Conservation (phyloP, 225 moss, liverwort and hornwort genomes). For the Ulota crispa region DNA sequence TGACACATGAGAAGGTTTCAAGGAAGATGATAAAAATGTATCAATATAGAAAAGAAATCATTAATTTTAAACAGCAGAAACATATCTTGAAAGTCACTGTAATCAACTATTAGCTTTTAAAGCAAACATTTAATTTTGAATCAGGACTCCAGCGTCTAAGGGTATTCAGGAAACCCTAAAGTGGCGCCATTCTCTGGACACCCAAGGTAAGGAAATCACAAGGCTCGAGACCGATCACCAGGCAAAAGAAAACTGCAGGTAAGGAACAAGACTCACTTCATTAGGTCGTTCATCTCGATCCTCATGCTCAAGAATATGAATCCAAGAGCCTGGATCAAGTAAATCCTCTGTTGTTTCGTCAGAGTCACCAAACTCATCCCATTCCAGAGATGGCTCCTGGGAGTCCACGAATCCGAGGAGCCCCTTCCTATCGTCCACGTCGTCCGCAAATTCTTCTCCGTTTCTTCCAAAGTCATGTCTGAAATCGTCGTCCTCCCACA, state of each 20-base stretch:
- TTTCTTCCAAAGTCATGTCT: conserved; percentile 32
- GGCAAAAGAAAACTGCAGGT: background rate
- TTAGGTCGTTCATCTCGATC: conserved; percentile 39
- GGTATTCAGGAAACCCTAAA: too few species aligned
- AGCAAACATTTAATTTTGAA: background rate
- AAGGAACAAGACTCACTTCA: conserved; percentile 29
- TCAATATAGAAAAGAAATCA: background rate
- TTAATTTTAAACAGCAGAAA: background rate
- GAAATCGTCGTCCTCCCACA: conserved; percentile 61
- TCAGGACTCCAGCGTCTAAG: too few species aligned
- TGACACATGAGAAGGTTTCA: background rate
- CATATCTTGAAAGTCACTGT: background rate
- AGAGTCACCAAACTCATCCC: conserved; percentile 68
- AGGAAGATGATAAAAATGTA: background rate
- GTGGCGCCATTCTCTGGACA: background rate
- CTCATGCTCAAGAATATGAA: conserved; percentile 51
- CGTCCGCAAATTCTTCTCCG: conserved; percentile 34
- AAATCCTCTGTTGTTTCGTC: conserved; percentile 45
- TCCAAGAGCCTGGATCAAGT: conserved; percentile 67
- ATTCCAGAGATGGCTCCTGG: conserved; percentile 45
- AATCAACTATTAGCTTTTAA: background rate
- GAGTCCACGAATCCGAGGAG: conserved; percentile 39
- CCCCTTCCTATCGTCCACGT: conserved; percentile 30
- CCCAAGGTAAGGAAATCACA: background rate
- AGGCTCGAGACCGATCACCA: background rate